These are phyloP conservation scores for Trypanosoma theileri DNA, from an alignment of 208 protist genomes.

Conservation along the genomic window DNA sequence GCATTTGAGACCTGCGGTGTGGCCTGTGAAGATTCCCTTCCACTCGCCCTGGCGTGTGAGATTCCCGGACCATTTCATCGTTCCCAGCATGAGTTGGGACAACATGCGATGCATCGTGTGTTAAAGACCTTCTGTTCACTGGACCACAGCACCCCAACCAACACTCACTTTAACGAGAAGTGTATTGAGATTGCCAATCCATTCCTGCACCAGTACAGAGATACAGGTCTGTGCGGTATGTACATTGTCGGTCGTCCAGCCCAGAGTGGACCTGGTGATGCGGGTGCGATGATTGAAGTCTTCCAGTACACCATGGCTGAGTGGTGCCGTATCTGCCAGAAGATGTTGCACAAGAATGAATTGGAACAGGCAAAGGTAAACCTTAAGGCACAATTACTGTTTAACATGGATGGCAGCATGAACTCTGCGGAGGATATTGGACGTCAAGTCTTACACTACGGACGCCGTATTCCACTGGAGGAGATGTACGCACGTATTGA, in stretches of 20 bases:
- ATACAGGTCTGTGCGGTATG: constrained; percentile 87
- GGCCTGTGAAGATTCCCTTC: constrained; percentile 79
- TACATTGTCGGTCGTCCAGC: constrained; percentile 76
- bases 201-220: constrained; percentile 88
- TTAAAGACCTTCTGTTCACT: constrained; percentile 89
- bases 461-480: constrained; percentile 78
- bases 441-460: constrained; percentile 82
- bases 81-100: constrained; percentile 85
- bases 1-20: constrained; percentile 90
- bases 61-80: constrained; percentile 87
- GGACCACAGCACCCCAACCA: constrained; percentile 84
- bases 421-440: constrained; percentile 89
- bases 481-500: constrained; percentile 93
- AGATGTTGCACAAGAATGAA: constrained; percentile 81
- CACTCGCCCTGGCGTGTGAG: constrained; percentile 84
- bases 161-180: constrained; percentile 90
- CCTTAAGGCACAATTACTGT: constrained; percentile 88
- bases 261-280: constrained; percentile 59
- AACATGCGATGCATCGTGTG: constrained; percentile 86
- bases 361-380: constrained; percentile 89
- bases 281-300: constrained; percentile 74
- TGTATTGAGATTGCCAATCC: constrained; percentile 85
- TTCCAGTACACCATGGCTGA: constrained; percentile 89
- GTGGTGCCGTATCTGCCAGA: constrained; percentile 86
- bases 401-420: constrained; percentile 86